Evolutionary conservation across 495 filamentous ascomycete species (phyloP).

Genomic region (Evernia prunastri): DNA sequence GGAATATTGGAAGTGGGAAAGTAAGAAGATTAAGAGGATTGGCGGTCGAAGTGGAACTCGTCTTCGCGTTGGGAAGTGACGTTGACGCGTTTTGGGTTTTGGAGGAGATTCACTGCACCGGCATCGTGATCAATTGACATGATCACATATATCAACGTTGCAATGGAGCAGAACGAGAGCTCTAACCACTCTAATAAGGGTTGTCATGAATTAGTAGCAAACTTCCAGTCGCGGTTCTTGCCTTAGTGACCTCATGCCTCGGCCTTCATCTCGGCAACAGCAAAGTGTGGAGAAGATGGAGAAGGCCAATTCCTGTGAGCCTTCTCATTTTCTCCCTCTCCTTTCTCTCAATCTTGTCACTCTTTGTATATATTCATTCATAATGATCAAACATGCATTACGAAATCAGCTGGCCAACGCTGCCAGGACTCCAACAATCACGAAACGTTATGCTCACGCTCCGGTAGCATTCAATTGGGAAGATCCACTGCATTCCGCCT

Average conservation of each 20-base stretch:
- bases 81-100: constrained; percentile 6
- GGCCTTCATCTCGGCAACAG: not conserved
- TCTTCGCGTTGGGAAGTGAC: constrained; percentile 3
- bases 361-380: not conserved
- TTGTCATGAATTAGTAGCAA: not conserved
- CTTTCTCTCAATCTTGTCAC: not conserved
- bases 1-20: not conserved
- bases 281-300: not conserved
- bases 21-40: not conserved
- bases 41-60: not conserved
- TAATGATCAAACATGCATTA: constrained; percentile 12
- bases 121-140: not conserved
- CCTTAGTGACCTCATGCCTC: constrained; percentile 11
- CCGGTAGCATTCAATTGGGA: constrained; percentile 77
- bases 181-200: not conserved
- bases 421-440: constrained; percentile 1
- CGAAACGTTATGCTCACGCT: constrained; percentile 43
- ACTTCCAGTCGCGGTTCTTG: not conserved
- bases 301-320: not conserved
- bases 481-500: constrained; percentile 71
- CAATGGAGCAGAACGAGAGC: not conserved
- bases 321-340: not conserved
- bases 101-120: not conserved
- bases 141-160: not conserved
- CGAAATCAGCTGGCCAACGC: constrained; percentile 11